Base-by-base conservation (phyloP, 2,329 filamentous ascomycete genomes). In the Aspergillus ibericus region DNA sequence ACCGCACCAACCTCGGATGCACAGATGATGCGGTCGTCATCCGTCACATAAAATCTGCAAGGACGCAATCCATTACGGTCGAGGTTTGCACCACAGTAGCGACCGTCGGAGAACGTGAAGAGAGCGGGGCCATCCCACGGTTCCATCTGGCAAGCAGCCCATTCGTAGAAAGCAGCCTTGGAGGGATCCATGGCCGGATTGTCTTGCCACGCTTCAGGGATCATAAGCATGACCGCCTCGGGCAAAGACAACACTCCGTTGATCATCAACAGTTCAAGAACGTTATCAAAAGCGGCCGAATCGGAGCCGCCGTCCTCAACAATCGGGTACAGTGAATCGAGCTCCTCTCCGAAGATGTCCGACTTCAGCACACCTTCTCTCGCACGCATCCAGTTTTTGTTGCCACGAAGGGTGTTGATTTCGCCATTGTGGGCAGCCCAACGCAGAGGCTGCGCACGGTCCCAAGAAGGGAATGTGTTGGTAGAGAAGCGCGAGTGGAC, bases 321-420 rank as follows among this genome's bases (percentile, higher is more conserved):
- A 68, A 98, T 92, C 22, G 93, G 93, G 75, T 96, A 97, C 58
- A 98, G 85, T 68, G 83, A 80, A 77, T 97, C 92, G 15, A 98
- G 87, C 71, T 97, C 93, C 27, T 96, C 92, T 63, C 91, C 92
- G 74, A 98, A 98, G 55, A 96, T 83, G 65, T 93, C 88, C 1
- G 93, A 98, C 74, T 92, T 90, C 85, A 98, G 90, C 64, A 96
- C 88, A 77, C 93, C 93, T 80, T 98, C 93, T 72, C 93, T 88
- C 62, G 93, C 93, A 68, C 93, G 89, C 93, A 98, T 98, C 93
- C 93, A 98, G 80, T 98, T 98, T 84, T 98, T 98, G 82, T 98
- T 98, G 61, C 93, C 93, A 74, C 93, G 90, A 62, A 98, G 82
- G 1, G 93, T 98, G 78, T 98, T 98, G 75, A 98, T 98, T 80